These are phyloP conservation scores for Hypoxylon sp. DNA, from an alignment of 2,329 filamentous ascomycete species.

Conservation along the genomic window DNA sequence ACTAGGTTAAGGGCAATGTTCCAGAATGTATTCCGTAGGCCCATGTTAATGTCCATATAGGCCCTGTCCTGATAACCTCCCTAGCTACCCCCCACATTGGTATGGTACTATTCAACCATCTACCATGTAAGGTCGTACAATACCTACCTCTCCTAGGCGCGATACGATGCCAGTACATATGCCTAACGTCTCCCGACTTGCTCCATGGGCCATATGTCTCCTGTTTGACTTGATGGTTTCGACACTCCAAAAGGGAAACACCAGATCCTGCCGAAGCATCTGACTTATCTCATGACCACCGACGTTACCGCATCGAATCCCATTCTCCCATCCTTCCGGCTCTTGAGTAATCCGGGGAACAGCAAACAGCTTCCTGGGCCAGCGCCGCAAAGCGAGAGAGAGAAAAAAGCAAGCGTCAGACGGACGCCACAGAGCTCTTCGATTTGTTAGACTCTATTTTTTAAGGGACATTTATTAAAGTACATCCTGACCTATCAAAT, in stretches of 20 bases:
- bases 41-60: not conserved
- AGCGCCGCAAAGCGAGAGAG: slow-evolving; percentile 22
- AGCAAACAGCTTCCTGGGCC: not conserved
- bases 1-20: slow-evolving; percentile 29
- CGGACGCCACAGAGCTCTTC: slow-evolving; percentile 28
- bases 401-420: slow-evolving; percentile 41
- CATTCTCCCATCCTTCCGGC: not conserved
- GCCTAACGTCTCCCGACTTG: slow-evolving; percentile 12
- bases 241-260: not conserved
- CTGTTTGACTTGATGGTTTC: slow-evolving; percentile 1
- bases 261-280: slow-evolving; percentile 1
- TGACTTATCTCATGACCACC: not conserved
- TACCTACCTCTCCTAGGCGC: too few species aligned
- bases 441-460: slow-evolving; percentile 24
- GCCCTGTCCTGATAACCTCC: slow-evolving; percentile 30
- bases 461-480: slow-evolving; percentile 6
- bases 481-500: slow-evolving; percentile 18
- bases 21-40: slow-evolving; percentile 24
- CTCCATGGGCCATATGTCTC: slow-evolving; percentile 13
- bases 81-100: slow-evolving; percentile 19
- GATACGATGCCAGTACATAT: slow-evolving; percentile 17
- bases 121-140: too few species aligned
- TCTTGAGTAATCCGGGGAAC: slow-evolving; percentile 1
- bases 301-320: too few species aligned
- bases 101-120: slow-evolving; percentile 16